Conservation (phyloP, 2,329 filamentous ascomycete species). For the Remersonia thermophila region DNA sequence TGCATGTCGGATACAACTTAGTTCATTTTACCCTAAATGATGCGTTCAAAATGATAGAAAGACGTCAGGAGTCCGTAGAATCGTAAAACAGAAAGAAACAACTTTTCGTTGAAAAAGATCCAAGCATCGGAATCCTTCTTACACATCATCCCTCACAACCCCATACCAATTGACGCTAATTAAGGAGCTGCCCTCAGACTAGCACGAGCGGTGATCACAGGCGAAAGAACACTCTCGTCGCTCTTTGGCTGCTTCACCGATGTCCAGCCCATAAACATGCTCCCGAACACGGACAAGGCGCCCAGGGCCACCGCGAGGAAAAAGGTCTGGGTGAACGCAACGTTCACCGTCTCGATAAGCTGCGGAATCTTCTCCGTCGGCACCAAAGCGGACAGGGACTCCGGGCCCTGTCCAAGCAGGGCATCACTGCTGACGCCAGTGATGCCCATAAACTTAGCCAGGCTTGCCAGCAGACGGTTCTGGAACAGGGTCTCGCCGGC, state of each 20-base stretch:
- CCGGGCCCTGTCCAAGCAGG: constrained; percentile 19
- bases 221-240: background rate
- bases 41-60: too few species aligned
- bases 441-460: constrained; percentile 9
- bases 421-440: constrained; percentile 10
- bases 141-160: too few species aligned
- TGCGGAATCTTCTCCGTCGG: constrained; percentile 9
- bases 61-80: too few species aligned
- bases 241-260: constrained; percentile 26
- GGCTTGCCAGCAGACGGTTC: constrained; percentile 24
- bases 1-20: too few species aligned
- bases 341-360: constrained; percentile 24
- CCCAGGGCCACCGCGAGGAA: constrained; percentile 25
- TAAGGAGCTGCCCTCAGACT: too few species aligned
- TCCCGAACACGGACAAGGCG: constrained; percentile 23
- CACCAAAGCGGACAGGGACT: constrained; percentile 11
- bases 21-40: too few species aligned
- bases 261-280: constrained; percentile 29
- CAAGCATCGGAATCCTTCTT: too few species aligned
- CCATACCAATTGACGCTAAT: too few species aligned
- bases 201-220: too few species aligned
- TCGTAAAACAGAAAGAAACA: too few species aligned
- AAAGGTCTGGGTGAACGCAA: constrained; percentile 22
- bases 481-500: constrained; percentile 31
- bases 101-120: too few species aligned